Percentiles rank a stretch among this genome's conserved stretches.
These are phyloP conservation scores for Fusarium sp. DNA, from an alignment of 2,329 filamentous ascomycete genomes.

Conservation along the genomic window DNA sequence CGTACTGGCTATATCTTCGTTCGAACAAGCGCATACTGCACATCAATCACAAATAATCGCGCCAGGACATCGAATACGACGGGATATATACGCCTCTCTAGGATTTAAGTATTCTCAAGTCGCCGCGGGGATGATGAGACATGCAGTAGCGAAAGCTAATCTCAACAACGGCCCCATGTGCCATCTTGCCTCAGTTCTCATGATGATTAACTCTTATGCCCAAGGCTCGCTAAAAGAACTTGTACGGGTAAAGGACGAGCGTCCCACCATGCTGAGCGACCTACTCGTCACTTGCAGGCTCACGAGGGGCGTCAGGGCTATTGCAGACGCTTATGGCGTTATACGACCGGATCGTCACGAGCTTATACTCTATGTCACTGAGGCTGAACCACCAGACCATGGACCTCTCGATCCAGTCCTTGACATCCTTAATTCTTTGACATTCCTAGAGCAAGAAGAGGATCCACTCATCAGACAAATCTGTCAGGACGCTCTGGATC, in stretches of 20 bases:
- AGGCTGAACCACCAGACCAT: neutral
- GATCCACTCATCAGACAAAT: rapidly evolving
- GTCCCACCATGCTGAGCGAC: neutral
- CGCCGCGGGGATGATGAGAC: neutral
- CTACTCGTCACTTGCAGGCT: neutral
- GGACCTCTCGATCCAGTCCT: neutral
- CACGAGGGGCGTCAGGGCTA: neutral
- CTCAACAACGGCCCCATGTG: neutral
- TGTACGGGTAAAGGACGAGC: neutral
- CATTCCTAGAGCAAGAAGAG: neutral
- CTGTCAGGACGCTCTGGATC: neutral
- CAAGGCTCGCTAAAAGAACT: neutral
- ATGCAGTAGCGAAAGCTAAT: neutral
- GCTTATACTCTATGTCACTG: neutral
- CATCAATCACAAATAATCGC: neutral
- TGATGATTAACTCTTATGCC: conserved; percentile 11
- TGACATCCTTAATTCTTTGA: neutral
- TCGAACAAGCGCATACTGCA: neutral
- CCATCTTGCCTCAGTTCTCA: conserved; percentile 3
- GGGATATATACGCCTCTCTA: neutral
- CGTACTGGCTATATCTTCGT: neutral
- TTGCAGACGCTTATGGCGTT: neutral
- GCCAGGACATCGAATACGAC: neutral
- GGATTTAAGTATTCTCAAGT: neutral
- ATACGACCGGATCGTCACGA: conserved; percentile 1